phyloP scores from a whole-genome alignment of 1,139 yeast species.

The Spencermartinsiella ligniputridi region DNA sequence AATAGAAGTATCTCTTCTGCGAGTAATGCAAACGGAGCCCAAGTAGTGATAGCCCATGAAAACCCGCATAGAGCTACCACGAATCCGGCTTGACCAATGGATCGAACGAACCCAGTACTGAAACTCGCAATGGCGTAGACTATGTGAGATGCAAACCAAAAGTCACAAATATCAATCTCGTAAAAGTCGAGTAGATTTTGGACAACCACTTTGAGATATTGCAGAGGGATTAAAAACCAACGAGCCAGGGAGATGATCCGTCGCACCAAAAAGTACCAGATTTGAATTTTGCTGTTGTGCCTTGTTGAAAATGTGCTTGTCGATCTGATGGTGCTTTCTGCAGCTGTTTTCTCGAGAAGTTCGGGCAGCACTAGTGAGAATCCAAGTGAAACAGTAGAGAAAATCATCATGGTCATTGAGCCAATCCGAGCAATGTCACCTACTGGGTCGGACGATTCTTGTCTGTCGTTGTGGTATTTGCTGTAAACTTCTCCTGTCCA shows the following conservation, averaged over 20 bases:
- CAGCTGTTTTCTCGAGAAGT: conserved; percentile 9
- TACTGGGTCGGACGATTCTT: conserved; percentile 21
- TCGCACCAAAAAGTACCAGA: conserved; percentile 8
- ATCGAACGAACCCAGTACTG: conserved; percentile 28
- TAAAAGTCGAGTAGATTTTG: conserved; percentile 7
- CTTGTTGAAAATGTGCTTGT: conserved; percentile 8
- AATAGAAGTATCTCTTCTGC: conserved; percentile 35
- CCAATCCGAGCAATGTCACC: conserved; percentile 39
- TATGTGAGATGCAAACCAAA: conserved; percentile 35
- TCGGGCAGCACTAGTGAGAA: conserved; percentile 34
- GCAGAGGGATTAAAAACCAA: conserved; percentile 5
- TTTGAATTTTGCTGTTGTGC: conserved; percentile 5
- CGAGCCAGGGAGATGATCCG: conserved; percentile 5
- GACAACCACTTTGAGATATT: conserved; percentile 2
- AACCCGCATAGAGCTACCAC: conserved; percentile 36
- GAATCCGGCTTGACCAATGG: conserved; percentile 29
- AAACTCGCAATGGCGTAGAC: conserved; percentile 35
- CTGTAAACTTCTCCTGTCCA: conserved; percentile 40
- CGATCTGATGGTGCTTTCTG: conserved; percentile 7
- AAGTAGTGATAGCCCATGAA: conserved; percentile 39
- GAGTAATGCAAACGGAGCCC: conserved; percentile 41
- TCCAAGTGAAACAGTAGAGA: conserved; percentile 34
- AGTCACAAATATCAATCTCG: conserved; percentile 19
- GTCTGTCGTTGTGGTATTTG: conserved; percentile 13
- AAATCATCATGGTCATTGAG: conserved; percentile 35